These are phyloP conservation scores for Saitoella complicata DNA, from an alignment of 805 yeast species.

Conservation along the genomic window DNA sequence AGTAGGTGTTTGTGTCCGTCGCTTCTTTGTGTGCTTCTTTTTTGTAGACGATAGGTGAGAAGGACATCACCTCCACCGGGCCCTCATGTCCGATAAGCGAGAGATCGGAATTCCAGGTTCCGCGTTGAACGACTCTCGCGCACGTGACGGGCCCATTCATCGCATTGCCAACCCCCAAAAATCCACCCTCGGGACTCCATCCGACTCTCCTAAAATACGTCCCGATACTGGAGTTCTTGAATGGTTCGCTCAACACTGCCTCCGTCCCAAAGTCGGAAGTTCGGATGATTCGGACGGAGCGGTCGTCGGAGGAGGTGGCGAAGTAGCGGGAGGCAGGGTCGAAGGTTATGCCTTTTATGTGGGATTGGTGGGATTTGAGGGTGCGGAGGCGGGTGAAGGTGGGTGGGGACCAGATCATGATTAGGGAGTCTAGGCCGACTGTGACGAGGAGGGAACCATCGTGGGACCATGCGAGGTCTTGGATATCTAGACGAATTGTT, in stretches of 20 bases:
- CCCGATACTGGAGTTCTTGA: constrained; percentile 74
- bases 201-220: constrained; percentile 65
- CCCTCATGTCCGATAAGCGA: constrained; percentile 55
- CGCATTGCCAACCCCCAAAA: constrained; percentile 52
- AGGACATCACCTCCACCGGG: constrained; percentile 47
- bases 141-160: constrained; percentile 51
- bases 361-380: constrained; percentile 84
- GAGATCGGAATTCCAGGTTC: constrained; percentile 49
- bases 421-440: constrained; percentile 85
- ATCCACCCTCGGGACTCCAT: constrained; percentile 67
- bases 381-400: constrained; percentile 70
- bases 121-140: constrained; percentile 43
- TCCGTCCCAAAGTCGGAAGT: constrained; percentile 73
- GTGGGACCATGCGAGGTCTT: constrained; percentile 96
- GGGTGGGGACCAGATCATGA: constrained; percentile 83
- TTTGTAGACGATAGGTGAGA: constrained; percentile 27
- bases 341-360: constrained; percentile 90
- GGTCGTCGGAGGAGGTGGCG: constrained; percentile 92
- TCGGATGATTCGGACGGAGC: constrained; percentile 72
- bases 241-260: constrained; percentile 67
- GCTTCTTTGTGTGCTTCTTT: constrained; percentile 11
- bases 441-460: constrained; percentile 80
- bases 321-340: constrained; percentile 97
- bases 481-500: constrained; percentile 45
- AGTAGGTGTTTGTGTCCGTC: constrained; percentile 29